Evolutionary conservation across 352 stramenopile species (phyloP), one percentile per base, ranked within the genome.

Genomic region (Pythium angustatum): DNA sequence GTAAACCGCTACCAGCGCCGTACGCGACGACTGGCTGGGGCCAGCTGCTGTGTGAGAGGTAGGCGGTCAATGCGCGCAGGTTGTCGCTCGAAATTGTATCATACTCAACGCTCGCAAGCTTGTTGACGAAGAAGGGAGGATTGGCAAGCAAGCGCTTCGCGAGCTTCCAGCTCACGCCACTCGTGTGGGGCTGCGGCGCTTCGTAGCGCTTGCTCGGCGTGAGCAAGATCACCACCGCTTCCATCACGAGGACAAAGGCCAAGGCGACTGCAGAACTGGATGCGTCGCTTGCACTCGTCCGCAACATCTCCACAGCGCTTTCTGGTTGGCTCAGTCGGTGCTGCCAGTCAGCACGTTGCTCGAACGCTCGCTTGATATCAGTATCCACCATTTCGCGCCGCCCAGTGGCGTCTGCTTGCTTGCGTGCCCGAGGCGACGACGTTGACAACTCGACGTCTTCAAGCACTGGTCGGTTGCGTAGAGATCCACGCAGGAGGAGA

Each of bases 171-270:
- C 82, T 94, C 40, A 94, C 79, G 8, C 72, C 73, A 41, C 71
- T 88, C 14, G 75, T 77, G 5, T 58, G 59, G 1, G 68, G 48
- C 11, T 77, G 77, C 9, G 86, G 85, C 3, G 75, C 77, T 12
- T 79, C 73, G 53, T 90, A 96, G n/a, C 58, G 52, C 33, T 89
- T 88, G 0, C 50, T 68, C 12, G 88, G 88, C 11, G 86, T 95
- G 14, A 96, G 68, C 5, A 95, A 50, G 19, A 95, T 75, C 31
- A 96, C 83, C 9, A 89, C 71, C 9, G 86, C 79, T 54, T 96
- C 86, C 77, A 94, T 87, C 12, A 92, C 80, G 12, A 94, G 52
- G 7, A 93, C 72, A 2, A 94, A 64, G 3, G 71, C 66, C 4
- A 31, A 19, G 31, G 61, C 44, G 34, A 57, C 40, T 4, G 68